Evolutionary conservation across 192 early-diverging fungal species (phyloP), one percentile per base, ranked within the genome.

Genomic region (Podila horticola): DNA sequence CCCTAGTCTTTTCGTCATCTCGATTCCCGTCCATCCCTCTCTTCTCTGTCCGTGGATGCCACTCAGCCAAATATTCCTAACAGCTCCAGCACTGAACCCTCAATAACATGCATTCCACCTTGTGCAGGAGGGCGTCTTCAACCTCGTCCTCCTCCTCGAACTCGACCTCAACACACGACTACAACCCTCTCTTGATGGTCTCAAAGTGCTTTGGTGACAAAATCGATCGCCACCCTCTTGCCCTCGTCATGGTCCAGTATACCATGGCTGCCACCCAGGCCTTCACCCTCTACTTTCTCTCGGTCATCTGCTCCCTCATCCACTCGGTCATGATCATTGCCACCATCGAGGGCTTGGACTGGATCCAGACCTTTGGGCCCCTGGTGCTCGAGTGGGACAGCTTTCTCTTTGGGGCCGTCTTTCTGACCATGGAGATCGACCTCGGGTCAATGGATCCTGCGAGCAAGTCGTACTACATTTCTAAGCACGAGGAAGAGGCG

Each of bases 361-460:
- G 74, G 67, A 66, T 71, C 50, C 68, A 70, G 28, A 31, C 68
- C 2, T 45, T 65, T 26, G 68, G 68, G 28, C 64, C 62, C 15
- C 60, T 60, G 62, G 48, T 71, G 26, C 29, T 75, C 1, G 38
- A 66, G 6, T 77, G 74, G 74, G 74, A 77, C 10, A 64, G 49
- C 28, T 71, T 77, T 55, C 57, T 77, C 8, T n/a, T 69, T 13
- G 74, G 74, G 2, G 67, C 74, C 1, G 24, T 77, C 33, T 77
- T 77, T 31, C 48, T 77, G 51, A 61, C 64, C 31, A 60, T 77
- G 48, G 36, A 66, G 24, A 71, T 77, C 17, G 48, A 71, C 33
- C 55, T 50, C 22, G 74, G 64, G 13, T 30, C 61, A 6, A 17
- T 77, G 13, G 74, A 77, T 30, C 59, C 52, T 55, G 52, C 52